Percentiles rank a stretch among this genome's conserved stretches.
Conservation (phyloP, 495 filamentous ascomycete species). For the Aspergillus baeticus region DNA sequence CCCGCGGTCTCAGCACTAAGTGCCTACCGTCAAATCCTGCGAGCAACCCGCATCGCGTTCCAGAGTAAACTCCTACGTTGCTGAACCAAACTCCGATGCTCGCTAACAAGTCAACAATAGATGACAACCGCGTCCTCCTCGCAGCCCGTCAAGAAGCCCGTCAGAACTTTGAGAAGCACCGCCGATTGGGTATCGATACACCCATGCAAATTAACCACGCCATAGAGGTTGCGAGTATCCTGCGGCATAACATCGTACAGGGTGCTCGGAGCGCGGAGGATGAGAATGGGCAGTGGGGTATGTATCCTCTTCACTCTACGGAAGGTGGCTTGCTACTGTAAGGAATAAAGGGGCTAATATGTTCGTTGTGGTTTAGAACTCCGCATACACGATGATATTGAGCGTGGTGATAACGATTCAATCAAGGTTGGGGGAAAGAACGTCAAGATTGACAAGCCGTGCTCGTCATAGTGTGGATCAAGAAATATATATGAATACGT, state of each 20-base stretch:
- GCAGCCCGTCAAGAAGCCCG: conserved; percentile 73
- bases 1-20: conserved; percentile 58
- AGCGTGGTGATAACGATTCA: conserved; percentile 88
- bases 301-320: conserved; percentile 21
- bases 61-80: conserved; percentile 52
- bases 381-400: conserved; percentile 84
- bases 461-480: conserved; percentile 30
- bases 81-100: background rate
- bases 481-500: background rate
- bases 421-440: conserved; percentile 58
- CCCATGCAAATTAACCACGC: conserved; percentile 68
- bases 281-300: conserved; percentile 64
- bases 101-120: conserved; percentile 36
- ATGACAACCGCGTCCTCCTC: conserved; percentile 60
- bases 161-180: conserved; percentile 65
- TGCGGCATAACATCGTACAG: conserved; percentile 86
- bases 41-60: conserved; percentile 80
- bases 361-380: conserved; percentile 57
- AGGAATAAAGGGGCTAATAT: no score
- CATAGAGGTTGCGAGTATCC: conserved; percentile 74
- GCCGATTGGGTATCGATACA: conserved; percentile 50
- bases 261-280: conserved; percentile 56
- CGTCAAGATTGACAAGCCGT: conserved; percentile 47
- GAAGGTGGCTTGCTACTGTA: no score
- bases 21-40: conserved; percentile 82